Base-by-base conservation (phyloP, 352 stramenopile species). In the Phytopythium ostracodes region DNA sequence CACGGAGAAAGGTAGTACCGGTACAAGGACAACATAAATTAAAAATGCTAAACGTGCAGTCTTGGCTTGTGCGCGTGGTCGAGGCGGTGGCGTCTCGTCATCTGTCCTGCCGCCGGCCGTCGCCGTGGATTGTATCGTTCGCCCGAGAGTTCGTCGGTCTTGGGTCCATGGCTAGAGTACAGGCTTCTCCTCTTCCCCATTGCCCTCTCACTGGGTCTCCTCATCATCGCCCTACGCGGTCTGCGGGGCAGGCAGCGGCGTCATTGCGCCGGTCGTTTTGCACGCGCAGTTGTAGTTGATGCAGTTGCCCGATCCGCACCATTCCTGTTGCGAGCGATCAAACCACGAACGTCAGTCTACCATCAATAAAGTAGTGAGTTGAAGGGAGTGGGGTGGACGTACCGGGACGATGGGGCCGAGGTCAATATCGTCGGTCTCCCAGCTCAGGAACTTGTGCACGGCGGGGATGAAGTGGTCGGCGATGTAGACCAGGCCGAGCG, bases 391-490 rank as follows among this genome's bases (percentile, higher is more conserved):
- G n/a, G n/a, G n/a, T n/a, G 18, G 51, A 44, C 64, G 0, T 63
- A 70, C 70, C 31, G 70, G 66, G 18, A 77, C 31, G 40, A 77
- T 74, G 15, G 70, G 70, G 22, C 70, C 70, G 17, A 76, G 66
- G 59, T 74, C 56, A 38, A 59, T 59, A 59, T 69, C 58, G 17
- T 67, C 63, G 12, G 35, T 56, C 15, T 85, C 76, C 76, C 76
- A 85, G 55, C 67, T 80, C 40, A 85, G 50, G 62, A 76, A 70
- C 52, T 70, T 77, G 73, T 76, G 73, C 35, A 83, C 66, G 17
- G 65, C 63, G 0, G 76, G 76, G 55, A 83, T 71, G 53, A 77
- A 67, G 62, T 81, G 69, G 46, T 80, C 76, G 52, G 72, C 64
- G 38, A 79, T 38, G 61, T 70, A 74, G 44, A 84, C 62, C 31